phyloP scores from a whole-genome alignment of 106 monocot genomes.

The Apostasia ramifera region DNA sequence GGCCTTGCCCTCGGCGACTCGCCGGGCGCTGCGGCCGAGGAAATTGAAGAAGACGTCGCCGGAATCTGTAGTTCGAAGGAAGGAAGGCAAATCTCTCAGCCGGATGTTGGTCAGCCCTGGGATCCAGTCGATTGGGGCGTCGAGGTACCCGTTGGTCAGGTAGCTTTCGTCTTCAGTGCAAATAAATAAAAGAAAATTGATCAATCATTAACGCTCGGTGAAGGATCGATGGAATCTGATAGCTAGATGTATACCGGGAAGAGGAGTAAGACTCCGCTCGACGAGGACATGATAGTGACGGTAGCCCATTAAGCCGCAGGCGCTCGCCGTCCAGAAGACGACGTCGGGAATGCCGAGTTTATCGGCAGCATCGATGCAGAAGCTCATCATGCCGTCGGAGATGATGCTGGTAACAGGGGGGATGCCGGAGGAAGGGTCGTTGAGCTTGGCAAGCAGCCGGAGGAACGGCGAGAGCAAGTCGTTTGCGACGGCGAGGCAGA shows the following conservation, averaged over 20 bases:
- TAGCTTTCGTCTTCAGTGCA: conserved; percentile 16
- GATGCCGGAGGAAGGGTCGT: background rate
- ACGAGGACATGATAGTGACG: conserved; percentile 2
- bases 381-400: conserved; percentile 24
- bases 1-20: conserved; percentile 12
- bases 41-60: conserved; percentile 24
- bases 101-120: conserved; percentile 37
- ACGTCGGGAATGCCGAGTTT: conserved; percentile 9
- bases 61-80: conserved; percentile 25
- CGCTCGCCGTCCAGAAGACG: conserved; percentile 14
- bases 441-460: conserved; percentile 1
- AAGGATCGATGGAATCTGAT: background rate
- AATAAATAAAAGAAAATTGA: too few relatives aligned
- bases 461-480: conserved; percentile 3
- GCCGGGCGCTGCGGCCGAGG: background rate
- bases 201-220: too few relatives aligned
- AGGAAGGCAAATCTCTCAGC: conserved; percentile 37
- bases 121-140: conserved; percentile 31
- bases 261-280: conserved; percentile 4
- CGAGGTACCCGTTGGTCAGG: conserved; percentile 34
- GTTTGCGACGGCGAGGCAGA: background rate
- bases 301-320: conserved; percentile 20
- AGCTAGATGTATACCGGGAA: background rate
- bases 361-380: conserved; percentile 6
- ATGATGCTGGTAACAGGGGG: conserved; percentile 15